These are phyloP conservation scores for Scleroderma bovista DNA, from an alignment of 768 basidiomycete genomes.

Conservation along the genomic window DNA sequence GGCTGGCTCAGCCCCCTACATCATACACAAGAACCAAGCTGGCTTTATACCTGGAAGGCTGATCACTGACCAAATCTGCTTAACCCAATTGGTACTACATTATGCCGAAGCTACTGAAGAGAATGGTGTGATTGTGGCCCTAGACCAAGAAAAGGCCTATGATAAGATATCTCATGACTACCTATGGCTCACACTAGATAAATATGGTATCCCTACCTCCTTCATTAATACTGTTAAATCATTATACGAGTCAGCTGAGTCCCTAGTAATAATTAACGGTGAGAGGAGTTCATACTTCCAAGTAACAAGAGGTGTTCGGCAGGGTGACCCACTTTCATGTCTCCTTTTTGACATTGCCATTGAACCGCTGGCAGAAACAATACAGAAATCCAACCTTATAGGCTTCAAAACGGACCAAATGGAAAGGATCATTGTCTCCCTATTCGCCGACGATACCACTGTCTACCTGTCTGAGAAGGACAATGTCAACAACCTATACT, in stretches of 20 bases:
- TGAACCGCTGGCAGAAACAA: slow-evolving; percentile 25
- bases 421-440: slow-evolving; percentile 8
- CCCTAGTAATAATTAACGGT: slow-evolving; percentile 32
- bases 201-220: slow-evolving; percentile 17
- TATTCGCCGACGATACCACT: slow-evolving; percentile 27
- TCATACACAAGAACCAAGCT: slow-evolving; percentile 35
- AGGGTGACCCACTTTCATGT: slow-evolving; percentile 32
- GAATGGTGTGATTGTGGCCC: slow-evolving; percentile 27
- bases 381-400: background rate
- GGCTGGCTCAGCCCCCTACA: background rate
- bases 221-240: slow-evolving; percentile 24
- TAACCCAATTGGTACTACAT: slow-evolving; percentile 21
- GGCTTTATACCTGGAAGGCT: slow-evolving; percentile 32
- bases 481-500: slow-evolving; percentile 14
- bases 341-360: slow-evolving; percentile 28
- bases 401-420: slow-evolving; percentile 12
- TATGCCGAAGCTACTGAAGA: slow-evolving; percentile 18
- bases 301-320: slow-evolving; percentile 25
- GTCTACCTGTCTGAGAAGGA: slow-evolving; percentile 14
- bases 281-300: background rate
- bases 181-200: slow-evolving; percentile 22
- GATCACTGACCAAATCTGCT: slow-evolving; percentile 29
- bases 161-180: slow-evolving; percentile 33
- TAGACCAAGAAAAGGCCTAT: slow-evolving; percentile 39
- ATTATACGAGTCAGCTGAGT: slow-evolving; percentile 27